Evolutionary conservation across 1,139 yeast species (phyloP).

Genomic region (Geotrichum macrosporum): DNA sequence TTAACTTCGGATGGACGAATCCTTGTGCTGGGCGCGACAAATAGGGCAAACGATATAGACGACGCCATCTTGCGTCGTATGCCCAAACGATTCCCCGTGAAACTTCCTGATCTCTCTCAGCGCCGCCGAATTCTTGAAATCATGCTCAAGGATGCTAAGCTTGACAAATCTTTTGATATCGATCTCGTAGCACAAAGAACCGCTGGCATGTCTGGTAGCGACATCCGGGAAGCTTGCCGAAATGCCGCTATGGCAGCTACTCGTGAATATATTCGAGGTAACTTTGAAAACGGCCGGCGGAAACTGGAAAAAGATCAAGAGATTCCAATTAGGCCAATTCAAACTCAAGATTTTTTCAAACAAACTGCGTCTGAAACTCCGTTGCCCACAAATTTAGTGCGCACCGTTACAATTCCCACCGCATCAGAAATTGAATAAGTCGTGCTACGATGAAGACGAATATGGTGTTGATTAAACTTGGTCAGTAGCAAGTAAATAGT

Average conservation of each 20-base stretch:
- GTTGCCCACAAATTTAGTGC: conserved; percentile 29
- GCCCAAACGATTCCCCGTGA: conserved; percentile 84
- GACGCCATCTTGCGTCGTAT: conserved; percentile 86
- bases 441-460: too few relatives aligned
- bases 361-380: conserved; percentile 29
- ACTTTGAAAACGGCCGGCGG: conserved; percentile 31
- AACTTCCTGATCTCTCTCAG: conserved; percentile 66
- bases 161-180: conserved; percentile 54
- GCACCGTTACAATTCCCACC: conserved; percentile 17
- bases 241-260: conserved; percentile 91
- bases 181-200: conserved; percentile 59
- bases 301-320: conserved; percentile 27
- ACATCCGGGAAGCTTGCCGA: conserved; percentile 82
- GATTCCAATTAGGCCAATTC: conserved; percentile 39
- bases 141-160: conserved; percentile 58
- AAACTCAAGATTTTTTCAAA: conserved; percentile 39
- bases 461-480: too few relatives aligned
- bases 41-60: conserved; percentile 87
- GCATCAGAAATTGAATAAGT: conserved; percentile 13
- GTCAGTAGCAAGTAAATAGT: too few relatives aligned
- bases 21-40: conserved; percentile 91
- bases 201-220: conserved; percentile 83
- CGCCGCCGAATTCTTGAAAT: conserved; percentile 65
- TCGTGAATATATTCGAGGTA: conserved; percentile 62
- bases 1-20: conserved; percentile 70